Evolutionary conservation across 2,329 filamentous ascomycete genomes (phyloP), one percentile per base, ranked within the genome.

Genomic region (Arthroderma sp.): DNA sequence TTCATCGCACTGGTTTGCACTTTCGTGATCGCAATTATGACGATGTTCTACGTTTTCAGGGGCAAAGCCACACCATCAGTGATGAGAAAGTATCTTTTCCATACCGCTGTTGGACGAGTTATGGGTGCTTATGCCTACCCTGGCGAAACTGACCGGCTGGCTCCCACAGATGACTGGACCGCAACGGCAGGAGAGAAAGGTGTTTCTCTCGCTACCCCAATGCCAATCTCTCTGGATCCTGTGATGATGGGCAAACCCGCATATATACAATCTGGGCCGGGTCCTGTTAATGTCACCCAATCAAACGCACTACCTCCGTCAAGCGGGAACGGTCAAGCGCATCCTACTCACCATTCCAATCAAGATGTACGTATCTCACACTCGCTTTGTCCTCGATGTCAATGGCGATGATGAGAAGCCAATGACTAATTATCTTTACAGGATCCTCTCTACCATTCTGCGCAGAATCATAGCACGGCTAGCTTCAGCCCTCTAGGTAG

Each of bases 1-100:
- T 42, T 70, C 63, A 47, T 77, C 72, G 45, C 66, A 68, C 46
- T 72, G 71, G 30, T 69, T 70, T 36, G 70, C 65, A 45, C 71
- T 68, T 15, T 71, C 68, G 40, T 69, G 64, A 40, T 70, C 66
- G 38, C 61, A 5, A 38, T 47, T 29, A 22, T 27, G 11, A 27
- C 33, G 33, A 36, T 30, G 10, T 5, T 47, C 7, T 30, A 30
- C 65, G 61, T 66, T 8, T 46, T 40, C 30, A 9, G 8, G 8
- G 49, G 49, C 11, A 40, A 43, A 27, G 47, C 49, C 3, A 46
- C 45, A 43, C 49, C 49, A 22, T 47, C 47, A 3, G 39, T 36
- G 10, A 45, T 51, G 36, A 43, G 42, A 36, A 48, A 42, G 31
- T 43, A 47, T 37, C 40, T 51, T 10, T 47, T 41, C 42, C 42